phyloP scores from a whole-genome alignment of 2,329 filamentous ascomycete species.

The Colletotrichum euphorbiae region DNA sequence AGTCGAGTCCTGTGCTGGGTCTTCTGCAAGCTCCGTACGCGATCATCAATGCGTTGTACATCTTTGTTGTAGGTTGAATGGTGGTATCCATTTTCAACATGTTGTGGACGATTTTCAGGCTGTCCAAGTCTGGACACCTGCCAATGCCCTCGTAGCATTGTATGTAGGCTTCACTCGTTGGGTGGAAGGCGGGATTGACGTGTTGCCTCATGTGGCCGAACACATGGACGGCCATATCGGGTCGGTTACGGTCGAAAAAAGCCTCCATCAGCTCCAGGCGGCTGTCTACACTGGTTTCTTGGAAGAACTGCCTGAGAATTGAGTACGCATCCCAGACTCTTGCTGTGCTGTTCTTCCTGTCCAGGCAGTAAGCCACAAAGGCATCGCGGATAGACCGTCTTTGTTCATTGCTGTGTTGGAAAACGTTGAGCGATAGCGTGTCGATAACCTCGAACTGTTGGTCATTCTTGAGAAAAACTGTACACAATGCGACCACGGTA shows the following conservation, averaged over 20 bases:
- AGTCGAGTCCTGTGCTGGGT: constrained; percentile 75
- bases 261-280: constrained; percentile 81
- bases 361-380: constrained; percentile 76
- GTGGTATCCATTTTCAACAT: constrained; percentile 94
- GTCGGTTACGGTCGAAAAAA: constrained; percentile 81
- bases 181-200: constrained; percentile 70
- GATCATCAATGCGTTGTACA: constrained; percentile 89
- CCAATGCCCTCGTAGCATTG: constrained; percentile 82
- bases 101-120: constrained; percentile 83
- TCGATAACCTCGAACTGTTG: constrained; percentile 85
- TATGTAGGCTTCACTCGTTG: constrained; percentile 80
- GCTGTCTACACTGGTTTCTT: constrained; percentile 71
- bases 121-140: constrained; percentile 57
- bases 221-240: constrained; percentile 87
- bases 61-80: constrained; percentile 78
- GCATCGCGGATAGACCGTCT: constrained; percentile 73
- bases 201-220: constrained; percentile 96
- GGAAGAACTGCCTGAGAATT: constrained; percentile 73
- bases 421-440: constrained; percentile 80
- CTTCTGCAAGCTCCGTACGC: constrained; percentile 80
- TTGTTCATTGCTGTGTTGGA: constrained; percentile 77
- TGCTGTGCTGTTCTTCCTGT: constrained; percentile 70
- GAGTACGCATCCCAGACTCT: constrained; percentile 75
- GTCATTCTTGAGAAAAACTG: constrained; percentile 79
- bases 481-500: constrained; percentile 79